phyloP scores from a whole-genome alignment of 2,329 filamentous ascomycete genomes.

The Septoria linicola region DNA sequence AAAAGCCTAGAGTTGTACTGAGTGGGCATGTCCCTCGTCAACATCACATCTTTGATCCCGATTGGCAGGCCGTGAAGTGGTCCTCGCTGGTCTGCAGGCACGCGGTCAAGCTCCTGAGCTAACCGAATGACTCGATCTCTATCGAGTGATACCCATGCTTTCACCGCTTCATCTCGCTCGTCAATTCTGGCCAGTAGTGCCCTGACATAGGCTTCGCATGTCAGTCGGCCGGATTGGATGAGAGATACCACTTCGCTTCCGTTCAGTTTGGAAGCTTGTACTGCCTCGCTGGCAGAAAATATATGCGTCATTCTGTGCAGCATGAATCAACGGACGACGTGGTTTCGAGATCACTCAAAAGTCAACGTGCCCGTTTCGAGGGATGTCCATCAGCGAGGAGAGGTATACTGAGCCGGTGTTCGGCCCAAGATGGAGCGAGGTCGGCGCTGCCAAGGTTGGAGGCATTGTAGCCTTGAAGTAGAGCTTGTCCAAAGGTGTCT shows the following conservation, averaged over 20 bases:
- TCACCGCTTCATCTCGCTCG: slow-evolving; percentile 45
- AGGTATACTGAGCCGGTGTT: too few relatives aligned
- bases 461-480: too few relatives aligned
- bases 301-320: too few relatives aligned
- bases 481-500: too few relatives aligned
- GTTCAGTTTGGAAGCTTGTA: not conserved
- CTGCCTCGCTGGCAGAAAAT: too few relatives aligned
- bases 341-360: too few relatives aligned
- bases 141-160: slow-evolving; percentile 53
- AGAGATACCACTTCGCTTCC: not conserved
- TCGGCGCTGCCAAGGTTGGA: too few relatives aligned
- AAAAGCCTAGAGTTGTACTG: slow-evolving; percentile 57
- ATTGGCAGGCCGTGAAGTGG: slow-evolving; percentile 58
- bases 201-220: slow-evolving; percentile 50
- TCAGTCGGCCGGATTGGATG: slow-evolving; percentile 45
- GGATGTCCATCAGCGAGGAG: too few relatives aligned
- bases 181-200: slow-evolving; percentile 49
- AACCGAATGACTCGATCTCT: slow-evolving; percentile 52
- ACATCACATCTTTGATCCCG: slow-evolving; percentile 60
- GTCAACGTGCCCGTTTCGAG: too few relatives aligned
- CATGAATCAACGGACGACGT: too few relatives aligned
- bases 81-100: slow-evolving; percentile 51
- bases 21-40: slow-evolving; percentile 59
- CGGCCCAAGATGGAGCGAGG: too few relatives aligned
- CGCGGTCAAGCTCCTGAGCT: slow-evolving; percentile 14